Conservation (phyloP, 176 grass and related monocot genomes). For the Triticum monococcum region DNA sequence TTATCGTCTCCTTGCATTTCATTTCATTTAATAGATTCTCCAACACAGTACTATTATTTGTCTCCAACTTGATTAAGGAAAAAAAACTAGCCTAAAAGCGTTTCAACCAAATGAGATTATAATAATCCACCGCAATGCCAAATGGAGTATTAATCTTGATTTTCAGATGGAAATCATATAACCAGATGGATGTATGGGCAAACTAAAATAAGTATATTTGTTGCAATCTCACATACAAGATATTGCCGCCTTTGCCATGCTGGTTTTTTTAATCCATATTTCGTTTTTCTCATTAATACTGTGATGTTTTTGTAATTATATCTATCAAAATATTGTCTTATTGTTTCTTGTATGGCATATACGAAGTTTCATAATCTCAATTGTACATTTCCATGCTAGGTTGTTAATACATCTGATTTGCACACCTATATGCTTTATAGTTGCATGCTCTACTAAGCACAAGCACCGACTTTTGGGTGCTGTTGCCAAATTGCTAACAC, state of each 20-base stretch:
- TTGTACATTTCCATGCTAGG: too few species aligned
- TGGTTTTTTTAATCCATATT: too few species aligned
- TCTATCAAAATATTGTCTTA: too few species aligned
- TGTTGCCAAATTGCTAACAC: background rate
- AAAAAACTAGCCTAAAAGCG: background rate
- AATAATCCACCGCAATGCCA: background rate
- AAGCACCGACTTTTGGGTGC: background rate
- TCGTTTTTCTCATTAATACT: too few species aligned
- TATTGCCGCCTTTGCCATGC: background rate
- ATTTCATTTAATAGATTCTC: background rate
- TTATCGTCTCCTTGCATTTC: background rate
- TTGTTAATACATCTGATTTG: too few species aligned
- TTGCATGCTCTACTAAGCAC: background rate
- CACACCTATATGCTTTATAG: background rate
- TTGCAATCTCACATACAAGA: background rate
- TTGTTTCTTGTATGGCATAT: too few species aligned
- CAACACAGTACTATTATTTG: background rate
- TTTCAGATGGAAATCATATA: background rate
- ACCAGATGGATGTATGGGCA: background rate
- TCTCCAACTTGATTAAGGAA: background rate
- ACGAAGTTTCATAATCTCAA: too few species aligned
- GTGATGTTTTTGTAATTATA: too few species aligned
- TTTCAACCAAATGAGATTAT: background rate
- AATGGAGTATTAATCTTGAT: background rate
- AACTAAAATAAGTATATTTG: conserved; percentile 18